Evolutionary conservation across 208 protist genomes (phyloP), one percentile per base, ranked within the genome.

Genomic region (Balamuthia mandrillaris): DNA sequence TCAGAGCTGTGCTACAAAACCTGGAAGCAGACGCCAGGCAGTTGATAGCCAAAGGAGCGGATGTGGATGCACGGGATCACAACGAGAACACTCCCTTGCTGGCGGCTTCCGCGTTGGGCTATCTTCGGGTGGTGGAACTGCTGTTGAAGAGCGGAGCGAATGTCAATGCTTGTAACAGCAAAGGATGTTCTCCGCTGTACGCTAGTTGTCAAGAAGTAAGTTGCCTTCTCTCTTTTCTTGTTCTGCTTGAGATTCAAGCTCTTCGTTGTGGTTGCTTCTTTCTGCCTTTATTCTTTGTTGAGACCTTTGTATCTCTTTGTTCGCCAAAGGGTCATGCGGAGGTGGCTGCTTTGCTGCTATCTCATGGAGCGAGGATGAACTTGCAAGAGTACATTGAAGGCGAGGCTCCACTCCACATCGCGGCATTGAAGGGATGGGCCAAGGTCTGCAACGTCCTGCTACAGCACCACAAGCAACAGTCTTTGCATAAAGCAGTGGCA

Each of bases 291-390:
- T n/a, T n/a, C n/a, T n/a, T n/a, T n/a, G n/a, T n/a, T n/a, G n/a
- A n/a, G n/a, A n/a, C n/a, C n/a, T n/a, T n/a, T n/a, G n/a, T n/a
- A n/a, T n/a, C n/a, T n/a, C n/a, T n/a, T n/a, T n/a, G n/a, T n/a
- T n/a, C n/a, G n/a, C n/a, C n/a, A n/a, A 82, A 82, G 33, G 74
- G 74, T 1, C 74, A 82, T 33, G 37, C 41, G 54, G 35, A 52
- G 14, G 49, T 82, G 9, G 74, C 24, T 10, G 74, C 58, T 31
- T 52, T 82, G 18, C 49, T 82, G 9, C 52, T 65, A 10, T 45
- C 58, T 3, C 21, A 31, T 3, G 37, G 74, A 1, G 74, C 74
- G 0, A n/a, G 63, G 9, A 2, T 16, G 1, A 45, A 45, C 24
- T 18, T 24, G n/a, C 16, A 14, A 5, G 74, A 82, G 44, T 21